Evolutionary conservation across 208 protist species (phyloP).

Genomic region (Entamoeba invadens): DNA sequence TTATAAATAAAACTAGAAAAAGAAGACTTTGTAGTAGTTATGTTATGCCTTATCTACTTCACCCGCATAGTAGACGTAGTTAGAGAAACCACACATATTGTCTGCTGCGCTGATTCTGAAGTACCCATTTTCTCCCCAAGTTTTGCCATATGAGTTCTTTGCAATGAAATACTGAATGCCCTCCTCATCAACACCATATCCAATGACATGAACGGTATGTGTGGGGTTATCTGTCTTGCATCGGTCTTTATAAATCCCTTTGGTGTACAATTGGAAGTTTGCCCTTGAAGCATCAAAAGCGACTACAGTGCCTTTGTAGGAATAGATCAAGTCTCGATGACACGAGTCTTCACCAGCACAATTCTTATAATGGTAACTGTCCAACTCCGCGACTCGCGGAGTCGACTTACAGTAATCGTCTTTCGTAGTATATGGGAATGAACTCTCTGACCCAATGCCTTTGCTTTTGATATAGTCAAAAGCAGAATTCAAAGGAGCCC

Average conservation of each 20-base stretch:
- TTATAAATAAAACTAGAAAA: too few relatives aligned
- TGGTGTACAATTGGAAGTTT: slow-evolving; percentile 34
- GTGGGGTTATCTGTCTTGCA: slow-evolving; percentile 1
- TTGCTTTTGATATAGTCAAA: neutral
- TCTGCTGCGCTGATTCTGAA: slow-evolving; percentile 10
- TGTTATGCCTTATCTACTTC: too few relatives aligned
- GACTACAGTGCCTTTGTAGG: slow-evolving; percentile 20
- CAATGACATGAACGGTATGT: slow-evolving; percentile 33
- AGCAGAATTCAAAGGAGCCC: neutral
- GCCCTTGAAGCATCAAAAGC: slow-evolving; percentile 31
- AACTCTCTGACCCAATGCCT: neutral
- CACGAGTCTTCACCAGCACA: neutral
- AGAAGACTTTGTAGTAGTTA: too few relatives aligned
- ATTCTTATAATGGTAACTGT: neutral
- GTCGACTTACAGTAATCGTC: neutral
- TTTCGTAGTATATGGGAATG: neutral
- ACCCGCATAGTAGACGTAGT: neutral
- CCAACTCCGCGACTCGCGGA: neutral
- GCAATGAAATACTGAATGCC: slow-evolving; percentile 27
- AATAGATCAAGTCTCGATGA: neutral
- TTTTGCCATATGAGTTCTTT: slow-evolving; percentile 27
- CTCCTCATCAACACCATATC: slow-evolving; percentile 25
- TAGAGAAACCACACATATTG: neutral
- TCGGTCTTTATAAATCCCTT: slow-evolving; percentile 22
- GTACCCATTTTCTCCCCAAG: slow-evolving; percentile 35